These are phyloP conservation scores for Candida tammaniensis DNA, from an alignment of 805 yeast species.

Conservation along the genomic window DNA sequence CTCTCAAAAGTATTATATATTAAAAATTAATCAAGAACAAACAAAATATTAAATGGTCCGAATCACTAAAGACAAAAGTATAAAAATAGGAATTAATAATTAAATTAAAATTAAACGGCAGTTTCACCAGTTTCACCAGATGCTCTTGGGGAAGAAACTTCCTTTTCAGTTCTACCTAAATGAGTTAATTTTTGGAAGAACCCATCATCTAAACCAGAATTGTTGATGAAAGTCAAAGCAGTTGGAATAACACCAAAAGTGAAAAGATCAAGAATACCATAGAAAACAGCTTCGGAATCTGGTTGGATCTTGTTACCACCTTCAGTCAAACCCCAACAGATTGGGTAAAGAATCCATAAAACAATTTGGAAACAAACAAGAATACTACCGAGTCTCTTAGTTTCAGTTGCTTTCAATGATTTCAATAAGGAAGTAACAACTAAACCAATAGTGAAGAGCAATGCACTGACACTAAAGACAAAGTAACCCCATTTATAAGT, in stretches of 20 bases:
- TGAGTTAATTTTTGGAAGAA: constrained; percentile 18
- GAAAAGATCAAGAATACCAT: constrained; percentile 55
- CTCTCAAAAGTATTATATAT: too few relatives aligned
- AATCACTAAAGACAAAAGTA: too few relatives aligned
- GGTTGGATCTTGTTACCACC: constrained; percentile 63
- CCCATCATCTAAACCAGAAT: constrained; percentile 24
- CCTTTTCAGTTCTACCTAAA: constrained; percentile 17
- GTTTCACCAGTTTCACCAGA: constrained; percentile 42
- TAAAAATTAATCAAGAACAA: too few relatives aligned
- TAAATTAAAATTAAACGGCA: constrained; percentile 1
- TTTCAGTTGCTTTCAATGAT: constrained; percentile 5
- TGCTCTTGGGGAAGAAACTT: constrained; percentile 35
- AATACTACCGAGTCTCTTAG: constrained; percentile 11
- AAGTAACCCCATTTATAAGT: constrained; percentile 71
- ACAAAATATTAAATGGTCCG: too few relatives aligned
- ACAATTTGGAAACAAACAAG: constrained; percentile 31
- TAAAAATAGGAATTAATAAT: too few relatives aligned
- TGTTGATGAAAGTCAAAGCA: constrained; percentile 27
- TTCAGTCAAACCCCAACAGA: constrained; percentile 54
- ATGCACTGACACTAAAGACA: constrained; percentile 48
- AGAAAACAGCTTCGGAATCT: constrained; percentile 57
- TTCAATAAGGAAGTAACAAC: constrained; percentile 12
- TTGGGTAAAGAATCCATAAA: constrained; percentile 48
- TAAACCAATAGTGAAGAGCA: constrained; percentile 39
- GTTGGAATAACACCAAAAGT: constrained; percentile 43